Conservation (phyloP, 768 basidiomycete species). For the Candolleomyces aberdarensis region DNA sequence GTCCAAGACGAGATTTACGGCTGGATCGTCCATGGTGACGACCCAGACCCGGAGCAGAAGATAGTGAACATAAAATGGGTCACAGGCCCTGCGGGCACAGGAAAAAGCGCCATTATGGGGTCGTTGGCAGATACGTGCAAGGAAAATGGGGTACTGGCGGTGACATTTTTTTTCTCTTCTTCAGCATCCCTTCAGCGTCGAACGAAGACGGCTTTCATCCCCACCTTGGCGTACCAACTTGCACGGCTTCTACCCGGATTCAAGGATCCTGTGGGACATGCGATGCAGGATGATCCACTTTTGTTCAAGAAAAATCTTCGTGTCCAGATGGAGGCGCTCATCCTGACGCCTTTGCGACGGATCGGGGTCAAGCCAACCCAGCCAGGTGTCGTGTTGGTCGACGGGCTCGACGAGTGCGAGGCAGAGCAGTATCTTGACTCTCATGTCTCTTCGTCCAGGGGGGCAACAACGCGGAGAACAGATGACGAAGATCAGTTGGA, state of each 20-base stretch:
- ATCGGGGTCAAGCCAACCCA: neutral
- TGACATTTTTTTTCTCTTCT: slow-evolving; percentile 11
- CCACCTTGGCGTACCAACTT: slow-evolving; percentile 1
- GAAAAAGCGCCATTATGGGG: too few species aligned
- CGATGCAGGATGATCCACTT: neutral
- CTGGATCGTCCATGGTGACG: slow-evolving; percentile 1
- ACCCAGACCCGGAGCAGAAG: too few species aligned
- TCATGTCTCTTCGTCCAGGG: too few species aligned
- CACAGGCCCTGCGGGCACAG: too few species aligned
- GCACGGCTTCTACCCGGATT: neutral
- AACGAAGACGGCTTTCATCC: neutral
- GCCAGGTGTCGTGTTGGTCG: slow-evolving; percentile 5
- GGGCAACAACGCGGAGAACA: neutral
- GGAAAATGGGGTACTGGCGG: slow-evolving; percentile 1
- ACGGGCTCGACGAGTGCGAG: slow-evolving; percentile 12
- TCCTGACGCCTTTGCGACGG: neutral
- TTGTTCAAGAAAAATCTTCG: neutral
- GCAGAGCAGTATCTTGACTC: neutral
- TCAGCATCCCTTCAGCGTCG: neutral
- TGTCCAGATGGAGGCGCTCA: neutral
- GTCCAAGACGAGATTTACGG: slow-evolving; percentile 5
- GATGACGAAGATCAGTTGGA: neutral
- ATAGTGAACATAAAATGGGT: too few species aligned
- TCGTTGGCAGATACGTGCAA: neutral
- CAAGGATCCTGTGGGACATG: too few species aligned